Percentiles rank a stretch among this genome's conserved stretches.
These are phyloP conservation scores for Calonectria pseudoturangicola DNA, from an alignment of 2,329 filamentous ascomycete genomes.

Conservation along the genomic window DNA sequence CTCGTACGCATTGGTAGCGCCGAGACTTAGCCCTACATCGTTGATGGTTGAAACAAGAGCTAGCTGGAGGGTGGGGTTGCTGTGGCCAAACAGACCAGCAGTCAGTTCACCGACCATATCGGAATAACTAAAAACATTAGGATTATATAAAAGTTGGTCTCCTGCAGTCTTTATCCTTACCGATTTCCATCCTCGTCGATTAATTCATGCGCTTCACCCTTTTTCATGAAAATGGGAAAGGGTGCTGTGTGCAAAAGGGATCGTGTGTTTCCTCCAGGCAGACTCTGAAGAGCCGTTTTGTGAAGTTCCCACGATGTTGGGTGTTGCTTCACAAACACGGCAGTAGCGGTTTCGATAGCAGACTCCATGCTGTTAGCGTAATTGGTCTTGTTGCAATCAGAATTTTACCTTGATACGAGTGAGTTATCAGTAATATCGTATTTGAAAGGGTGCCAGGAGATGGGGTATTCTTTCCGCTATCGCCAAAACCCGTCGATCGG, in stretches of 20 bases:
- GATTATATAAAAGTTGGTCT: not conserved
- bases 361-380: too few species aligned
- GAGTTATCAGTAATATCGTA: too few species aligned
- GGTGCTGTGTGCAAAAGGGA: slow-evolving; percentile 59
- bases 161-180: not conserved
- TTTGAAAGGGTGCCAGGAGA: too few species aligned
- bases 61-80: slow-evolving; percentile 67
- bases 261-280: slow-evolving; percentile 62
- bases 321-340: too few species aligned
- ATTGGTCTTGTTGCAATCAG: too few species aligned
- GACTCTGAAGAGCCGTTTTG: not conserved
- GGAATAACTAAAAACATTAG: slow-evolving; percentile 62
- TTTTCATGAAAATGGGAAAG: slow-evolving; percentile 59
- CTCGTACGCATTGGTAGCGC: slow-evolving; percentile 69
- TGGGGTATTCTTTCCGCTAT: too few species aligned
- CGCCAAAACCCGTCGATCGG: too few species aligned
- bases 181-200: not conserved
- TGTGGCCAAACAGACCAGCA: slow-evolving; percentile 77
- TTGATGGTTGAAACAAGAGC: slow-evolving; percentile 64
- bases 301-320: too few species aligned
- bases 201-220: slow-evolving; percentile 55
- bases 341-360: too few species aligned
- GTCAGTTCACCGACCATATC: slow-evolving; percentile 77
- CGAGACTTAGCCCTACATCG: slow-evolving; percentile 69
- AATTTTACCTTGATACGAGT: too few species aligned